A percentile compares a stretch with the other conserved stretches of the same genome.
phyloP scores from a whole-genome alignment of 495 filamentous ascomycete genomes.

The Podospora sp. region DNA sequence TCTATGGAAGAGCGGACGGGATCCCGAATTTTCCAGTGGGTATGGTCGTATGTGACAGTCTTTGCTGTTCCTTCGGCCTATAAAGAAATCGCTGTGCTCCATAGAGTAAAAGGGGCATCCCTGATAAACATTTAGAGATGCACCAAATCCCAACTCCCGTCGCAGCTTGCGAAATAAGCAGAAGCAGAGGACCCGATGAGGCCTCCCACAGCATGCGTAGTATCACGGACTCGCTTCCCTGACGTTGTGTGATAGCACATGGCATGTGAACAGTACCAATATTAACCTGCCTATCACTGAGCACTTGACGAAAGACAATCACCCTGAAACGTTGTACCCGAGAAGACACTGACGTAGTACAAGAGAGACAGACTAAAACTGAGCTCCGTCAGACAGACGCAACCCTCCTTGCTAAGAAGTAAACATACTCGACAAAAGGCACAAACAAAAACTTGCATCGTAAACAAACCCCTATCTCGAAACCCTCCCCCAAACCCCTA shows the following conservation, averaged over 20 bases:
- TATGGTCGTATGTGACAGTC: constrained; percentile 48
- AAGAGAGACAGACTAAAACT: not conserved
- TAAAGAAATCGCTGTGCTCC: too few relatives aligned
- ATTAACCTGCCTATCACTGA: not conserved
- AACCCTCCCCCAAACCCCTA: constrained; percentile 6
- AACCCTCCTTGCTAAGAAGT: not conserved
- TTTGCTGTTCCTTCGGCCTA: too few relatives aligned
- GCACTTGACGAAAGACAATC: not conserved
- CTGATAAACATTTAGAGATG: too few relatives aligned
- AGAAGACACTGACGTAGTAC: not conserved
- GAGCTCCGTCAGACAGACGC: not conserved
- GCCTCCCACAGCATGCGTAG: not conserved
- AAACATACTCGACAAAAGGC: not conserved
- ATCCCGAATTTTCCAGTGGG: constrained; percentile 49
- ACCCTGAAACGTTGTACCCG: not conserved
- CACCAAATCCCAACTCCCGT: too few relatives aligned
- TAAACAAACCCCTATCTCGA: constrained; percentile 17
- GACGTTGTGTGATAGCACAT: not conserved
- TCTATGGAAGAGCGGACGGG: constrained; percentile 57
- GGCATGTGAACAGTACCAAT: not conserved
- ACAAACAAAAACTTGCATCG: not conserved
- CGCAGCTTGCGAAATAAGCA: too few relatives aligned
- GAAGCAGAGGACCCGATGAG: not conserved
- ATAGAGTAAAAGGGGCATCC: too few relatives aligned
- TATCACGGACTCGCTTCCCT: not conserved